These are phyloP conservation scores for Suhomyces pyralidae DNA, from an alignment of 805 yeast species.

Conservation along the genomic window DNA sequence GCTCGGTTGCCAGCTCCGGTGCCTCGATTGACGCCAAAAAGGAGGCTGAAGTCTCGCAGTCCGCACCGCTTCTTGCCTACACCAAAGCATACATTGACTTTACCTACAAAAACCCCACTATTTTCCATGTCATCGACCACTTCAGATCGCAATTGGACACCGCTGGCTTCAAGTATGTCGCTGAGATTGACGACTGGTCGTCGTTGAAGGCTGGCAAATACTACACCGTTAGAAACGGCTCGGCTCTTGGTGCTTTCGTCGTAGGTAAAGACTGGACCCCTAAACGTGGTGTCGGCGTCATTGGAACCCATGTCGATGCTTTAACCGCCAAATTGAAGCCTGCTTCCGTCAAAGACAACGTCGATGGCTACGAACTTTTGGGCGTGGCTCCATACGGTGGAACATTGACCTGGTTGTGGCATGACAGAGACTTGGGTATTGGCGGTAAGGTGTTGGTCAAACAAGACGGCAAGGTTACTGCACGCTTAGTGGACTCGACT, in stretches of 20 bases:
- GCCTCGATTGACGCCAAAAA: background rate
- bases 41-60: background rate
- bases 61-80: constrained; percentile 7
- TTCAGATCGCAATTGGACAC: constrained; percentile 47
- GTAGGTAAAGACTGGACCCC: constrained; percentile 67
- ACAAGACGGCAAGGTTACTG: constrained; percentile 30
- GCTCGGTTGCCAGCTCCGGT: background rate
- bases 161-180: constrained; percentile 62
- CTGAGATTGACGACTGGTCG: constrained; percentile 61
- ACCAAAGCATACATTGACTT: constrained; percentile 63
- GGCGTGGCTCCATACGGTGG: constrained; percentile 89
- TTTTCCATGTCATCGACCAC: constrained; percentile 63
- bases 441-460: constrained; percentile 73
- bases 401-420: constrained; percentile 61
- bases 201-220: constrained; percentile 51
- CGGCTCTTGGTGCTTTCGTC: constrained; percentile 65
- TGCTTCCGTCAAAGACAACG: constrained; percentile 52
- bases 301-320: constrained; percentile 77
- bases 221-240: constrained; percentile 66
- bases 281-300: constrained; percentile 61
- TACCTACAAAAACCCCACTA: constrained; percentile 71
- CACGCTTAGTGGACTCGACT: constrained; percentile 52
- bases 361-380: constrained; percentile 72
- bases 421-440: constrained; percentile 82
- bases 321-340: constrained; percentile 72